phyloP scores from a whole-genome alignment of 176 grass and related monocot species.

The Panicum miliaceum region DNA sequence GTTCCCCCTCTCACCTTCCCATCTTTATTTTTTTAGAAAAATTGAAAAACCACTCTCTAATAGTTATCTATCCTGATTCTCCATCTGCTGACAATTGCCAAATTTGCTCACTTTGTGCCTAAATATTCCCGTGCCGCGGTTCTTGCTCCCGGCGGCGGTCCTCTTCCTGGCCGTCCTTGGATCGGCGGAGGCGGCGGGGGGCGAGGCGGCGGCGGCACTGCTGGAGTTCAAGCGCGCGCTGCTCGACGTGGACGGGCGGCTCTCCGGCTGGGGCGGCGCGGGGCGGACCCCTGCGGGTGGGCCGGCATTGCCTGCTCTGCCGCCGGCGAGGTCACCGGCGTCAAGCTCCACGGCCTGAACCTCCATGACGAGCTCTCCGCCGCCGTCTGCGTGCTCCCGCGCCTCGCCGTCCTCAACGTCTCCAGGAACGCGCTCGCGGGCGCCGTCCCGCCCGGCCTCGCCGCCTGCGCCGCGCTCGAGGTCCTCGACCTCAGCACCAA shows the following conservation, averaged over 20 bases:
- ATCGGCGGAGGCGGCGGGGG: neutral
- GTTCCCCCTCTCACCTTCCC: too few relatives aligned
- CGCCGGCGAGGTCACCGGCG: conserved; percentile 54
- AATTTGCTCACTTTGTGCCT: too few relatives aligned
- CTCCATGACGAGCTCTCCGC: conserved; percentile 68
- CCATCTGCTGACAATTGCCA: too few relatives aligned
- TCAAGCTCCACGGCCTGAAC: conserved; percentile 68
- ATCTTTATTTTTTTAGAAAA: too few relatives aligned
- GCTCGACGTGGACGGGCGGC: conserved; percentile 57
- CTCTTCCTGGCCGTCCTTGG: neutral
- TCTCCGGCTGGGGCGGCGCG: conserved; percentile 64
- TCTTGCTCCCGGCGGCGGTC: conserved; percentile 26
- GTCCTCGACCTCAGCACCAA: conserved; percentile 97
- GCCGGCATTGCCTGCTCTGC: conserved; percentile 68
- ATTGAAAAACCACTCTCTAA: too few relatives aligned
- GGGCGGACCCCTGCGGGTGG: conserved; percentile 72
- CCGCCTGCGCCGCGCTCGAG: conserved; percentile 60
- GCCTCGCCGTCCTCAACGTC: conserved; percentile 68
- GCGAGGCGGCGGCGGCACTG: conserved; percentile 29
- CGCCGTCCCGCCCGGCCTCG: conserved; percentile 52
- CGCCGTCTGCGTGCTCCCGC: conserved; percentile 63
- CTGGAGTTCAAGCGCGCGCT: conserved; percentile 65
- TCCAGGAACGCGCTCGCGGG: conserved; percentile 78
- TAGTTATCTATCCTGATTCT: too few relatives aligned
- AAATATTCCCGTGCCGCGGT: too few relatives aligned